A percentile compares a stretch with the other conserved stretches of the same genome.
Evolutionary conservation across 805 yeast species (phyloP).

Genomic region (Hanseniaspora lindneri): DNA sequence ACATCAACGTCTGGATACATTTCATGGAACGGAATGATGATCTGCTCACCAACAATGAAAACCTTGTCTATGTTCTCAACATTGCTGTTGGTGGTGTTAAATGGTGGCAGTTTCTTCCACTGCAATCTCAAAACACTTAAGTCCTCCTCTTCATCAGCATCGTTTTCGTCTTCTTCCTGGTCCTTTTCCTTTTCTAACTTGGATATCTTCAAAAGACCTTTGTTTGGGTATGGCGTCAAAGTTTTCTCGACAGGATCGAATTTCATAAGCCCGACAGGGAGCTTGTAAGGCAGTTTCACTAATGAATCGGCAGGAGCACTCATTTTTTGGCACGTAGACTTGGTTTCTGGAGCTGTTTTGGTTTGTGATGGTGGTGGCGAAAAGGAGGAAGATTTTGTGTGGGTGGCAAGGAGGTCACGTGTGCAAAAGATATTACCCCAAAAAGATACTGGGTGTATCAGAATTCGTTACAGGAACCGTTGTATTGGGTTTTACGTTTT

Average conservation of each 20-base stretch:
- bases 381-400: too few species aligned
- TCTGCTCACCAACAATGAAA: constrained; percentile 8
- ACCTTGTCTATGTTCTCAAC: constrained; percentile 6
- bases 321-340: too few species aligned
- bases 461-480: too few species aligned
- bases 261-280: constrained; percentile 5
- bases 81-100: neutral
- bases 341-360: too few species aligned
- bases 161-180: constrained; percentile 1
- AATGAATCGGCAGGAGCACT: too few species aligned
- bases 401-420: too few species aligned
- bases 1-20: neutral
- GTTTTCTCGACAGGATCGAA: neutral
- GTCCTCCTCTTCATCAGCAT: neutral
- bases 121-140: constrained; percentile 2
- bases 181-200: neutral
- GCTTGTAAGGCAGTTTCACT: constrained; percentile 3
- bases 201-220: constrained; percentile 4
- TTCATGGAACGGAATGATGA: constrained; percentile 6
- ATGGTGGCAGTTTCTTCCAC: constrained; percentile 10
- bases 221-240: neutral
- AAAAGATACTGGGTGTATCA: too few species aligned
- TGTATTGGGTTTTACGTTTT: too few species aligned
- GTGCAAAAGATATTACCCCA: too few species aligned
- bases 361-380: too few species aligned